Evolutionary conservation across 176 grass and related monocot genomes (phyloP), one percentile per base, ranked within the genome.

Genomic region (Bothriochloa decipiens): DNA sequence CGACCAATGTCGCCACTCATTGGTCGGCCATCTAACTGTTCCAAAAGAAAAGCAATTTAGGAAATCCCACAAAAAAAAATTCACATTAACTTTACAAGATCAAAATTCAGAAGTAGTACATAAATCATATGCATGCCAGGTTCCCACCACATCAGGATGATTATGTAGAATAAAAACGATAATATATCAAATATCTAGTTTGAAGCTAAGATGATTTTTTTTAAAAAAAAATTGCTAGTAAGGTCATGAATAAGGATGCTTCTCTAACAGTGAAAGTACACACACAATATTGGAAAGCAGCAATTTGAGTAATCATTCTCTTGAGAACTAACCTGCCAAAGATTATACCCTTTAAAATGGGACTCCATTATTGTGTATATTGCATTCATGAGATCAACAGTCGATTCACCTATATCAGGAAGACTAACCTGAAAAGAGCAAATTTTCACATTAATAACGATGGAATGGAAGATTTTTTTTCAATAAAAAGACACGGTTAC

Each of bases 1-100:
- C 78, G 82, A 72, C 93, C 89, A 61, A 98, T 95, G 81, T 98
- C 96, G 20, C 96, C 96, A 70, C 93, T 93, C 93, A 98, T 95
- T 16, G 93, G 91, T 22, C 93, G 87, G 5, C 96, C 96, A 93
- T 98, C 96, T 52, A 98, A 87, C 96, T 95, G 71, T 42, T 74
- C 6, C 1, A 83, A 79, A 14, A 32, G 1, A 74, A 60, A 76
- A 45, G 1, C 9, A 64, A 80, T 61, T 85, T 50, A 71, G 66
- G 74, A 65, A 68, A 68, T 17, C 39, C 28, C 3, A 63, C 26
- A 26, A 29, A 4, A 35, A 74, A 28, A 65, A 32, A 32, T 1
- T 2, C 40, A 82, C 67, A 8, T 57, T 22, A 87, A 43, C 6
- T 63, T 83, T 32, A 76, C 3, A 57, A 4, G 72, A 36, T 53